Conservation (phyloP, 257 asterid genomes). For the Ocimum tenuiflorum region DNA sequence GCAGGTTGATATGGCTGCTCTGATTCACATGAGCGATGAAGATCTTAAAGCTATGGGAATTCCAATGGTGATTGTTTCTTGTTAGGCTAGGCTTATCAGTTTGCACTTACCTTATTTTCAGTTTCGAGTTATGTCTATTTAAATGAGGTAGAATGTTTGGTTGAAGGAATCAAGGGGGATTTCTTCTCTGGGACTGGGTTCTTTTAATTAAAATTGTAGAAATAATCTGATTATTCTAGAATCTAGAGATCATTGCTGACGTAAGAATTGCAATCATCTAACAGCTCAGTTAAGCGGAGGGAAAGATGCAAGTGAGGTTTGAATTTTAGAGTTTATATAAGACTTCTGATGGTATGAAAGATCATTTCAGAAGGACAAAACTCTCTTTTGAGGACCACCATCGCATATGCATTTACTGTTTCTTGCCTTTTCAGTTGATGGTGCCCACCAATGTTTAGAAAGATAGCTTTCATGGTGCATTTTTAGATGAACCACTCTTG, state of each 20-base stretch:
- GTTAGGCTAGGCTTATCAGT: not conserved
- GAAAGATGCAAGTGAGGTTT: too few relatives aligned
- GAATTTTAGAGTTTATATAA: too few relatives aligned
- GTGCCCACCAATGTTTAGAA: not conserved
- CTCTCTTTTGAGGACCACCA: too few relatives aligned
- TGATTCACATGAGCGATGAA: conserved; percentile 90
- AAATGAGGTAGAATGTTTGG: not conserved
- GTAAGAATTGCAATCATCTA: too few relatives aligned
- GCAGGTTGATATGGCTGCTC: conserved; percentile 97
- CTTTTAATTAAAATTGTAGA: not conserved
- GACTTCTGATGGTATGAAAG: not conserved
- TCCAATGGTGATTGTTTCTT: conserved; percentile 71
- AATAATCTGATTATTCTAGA: too few relatives aligned
- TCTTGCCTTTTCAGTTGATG: not conserved
- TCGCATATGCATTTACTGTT: not conserved
- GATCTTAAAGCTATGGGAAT: conserved; percentile 97
- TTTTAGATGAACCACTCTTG: not conserved
- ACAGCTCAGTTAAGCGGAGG: too few relatives aligned
- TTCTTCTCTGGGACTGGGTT: too few relatives aligned
- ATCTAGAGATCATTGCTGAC: too few relatives aligned
- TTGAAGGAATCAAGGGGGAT: not conserved
- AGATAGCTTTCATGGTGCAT: not conserved
- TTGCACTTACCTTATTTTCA: not conserved
- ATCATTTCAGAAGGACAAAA: not conserved
- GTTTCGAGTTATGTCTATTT: not conserved